Base-by-base conservation (phyloP, 805 yeast species). In the Spathaspora girioi region DNA sequence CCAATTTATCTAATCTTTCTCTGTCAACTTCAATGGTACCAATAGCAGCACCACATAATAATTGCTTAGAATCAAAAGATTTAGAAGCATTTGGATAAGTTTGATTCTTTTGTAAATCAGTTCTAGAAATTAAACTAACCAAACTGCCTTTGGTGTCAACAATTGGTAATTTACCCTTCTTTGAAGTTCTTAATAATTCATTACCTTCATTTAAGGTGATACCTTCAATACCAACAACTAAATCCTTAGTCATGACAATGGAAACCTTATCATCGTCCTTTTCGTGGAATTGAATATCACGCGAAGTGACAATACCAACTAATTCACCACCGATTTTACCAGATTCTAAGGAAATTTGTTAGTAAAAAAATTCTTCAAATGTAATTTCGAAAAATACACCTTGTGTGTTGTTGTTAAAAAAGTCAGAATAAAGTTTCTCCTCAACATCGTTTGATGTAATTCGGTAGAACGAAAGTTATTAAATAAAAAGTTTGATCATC, bases 401-500 rank as follows among this genome's bases (percentile, higher is more conserved):
- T 12, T 8, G 27, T 42, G 12, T 7, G 17, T 15, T 35, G 18
- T 35, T 35, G 18, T n/a, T 6, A 68, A 7, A 12, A 29, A 15
- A 32, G n/a, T 50, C 53, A 50, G 53, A 23, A 12, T 38, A 63
- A 65, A 70, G 61, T 59, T 68, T 86, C 62, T 91, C 97, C 96
- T 74, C 97, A 90, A 82, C 96, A 88, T 91, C 94, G 96, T 87
- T 85, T 84, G 94, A 88, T 87, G 96, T 65, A 69, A 73, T 68
- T 86, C 97, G 96, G 98, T 86, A 93, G 99, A 93, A 93, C 98
- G 99, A 93, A 93, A 93, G 98, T 93, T 91, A 89, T 79, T 70
- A 67, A 69, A 62, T 61, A 57, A 59, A 49, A 56, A 61, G 48
- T 64, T 66, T 66, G 66, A 78, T 84, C 87, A 83, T 84, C 89